These are phyloP conservation scores for Cyclotella baltica DNA, from an alignment of 108 stramenopile genomes.

Conservation along the genomic window DNA sequence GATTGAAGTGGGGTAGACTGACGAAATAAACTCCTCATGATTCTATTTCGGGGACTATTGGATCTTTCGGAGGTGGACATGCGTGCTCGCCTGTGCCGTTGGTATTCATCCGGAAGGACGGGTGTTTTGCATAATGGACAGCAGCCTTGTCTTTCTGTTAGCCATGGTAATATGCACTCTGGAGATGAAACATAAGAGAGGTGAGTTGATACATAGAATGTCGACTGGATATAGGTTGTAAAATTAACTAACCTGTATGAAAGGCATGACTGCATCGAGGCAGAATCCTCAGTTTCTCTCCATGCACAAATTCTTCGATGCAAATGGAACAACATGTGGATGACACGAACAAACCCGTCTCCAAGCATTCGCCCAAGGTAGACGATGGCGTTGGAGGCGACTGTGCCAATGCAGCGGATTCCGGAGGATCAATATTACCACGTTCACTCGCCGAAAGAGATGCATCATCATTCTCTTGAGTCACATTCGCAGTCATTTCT, in stretches of 20 bases:
- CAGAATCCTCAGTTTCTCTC: conserved; percentile 78
- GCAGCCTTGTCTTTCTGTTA: conserved; percentile 27
- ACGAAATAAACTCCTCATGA: background rate
- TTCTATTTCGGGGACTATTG: background rate
- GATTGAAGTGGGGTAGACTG: background rate
- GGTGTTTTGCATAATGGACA: conserved; percentile 31
- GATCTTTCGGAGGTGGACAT: background rate
- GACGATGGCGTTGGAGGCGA: conserved; percentile 2
- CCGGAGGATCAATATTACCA: background rate
- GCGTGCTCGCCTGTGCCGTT: conserved; percentile 5
- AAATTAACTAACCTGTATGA: conserved; percentile 15
- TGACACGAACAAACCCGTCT: conserved; percentile 25
- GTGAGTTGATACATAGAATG: background rate
- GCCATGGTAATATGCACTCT: conserved; percentile 29
- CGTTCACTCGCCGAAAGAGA: background rate
- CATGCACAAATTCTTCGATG: conserved; percentile 86
- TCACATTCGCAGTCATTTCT: too few relatives aligned
- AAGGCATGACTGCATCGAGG: conserved; percentile 67
- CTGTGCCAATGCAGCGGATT: background rate
- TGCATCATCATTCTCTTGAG: background rate
- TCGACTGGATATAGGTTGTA: background rate
- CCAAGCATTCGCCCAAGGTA: background rate
- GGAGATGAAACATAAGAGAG: background rate
- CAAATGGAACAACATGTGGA: conserved; percentile 85
- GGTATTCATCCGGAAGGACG: conserved; percentile 13